Evolutionary conservation across 2,329 filamentous ascomycete species (phyloP), one percentile per base, ranked within the genome.

Genomic region (Knufia petricola): DNA sequence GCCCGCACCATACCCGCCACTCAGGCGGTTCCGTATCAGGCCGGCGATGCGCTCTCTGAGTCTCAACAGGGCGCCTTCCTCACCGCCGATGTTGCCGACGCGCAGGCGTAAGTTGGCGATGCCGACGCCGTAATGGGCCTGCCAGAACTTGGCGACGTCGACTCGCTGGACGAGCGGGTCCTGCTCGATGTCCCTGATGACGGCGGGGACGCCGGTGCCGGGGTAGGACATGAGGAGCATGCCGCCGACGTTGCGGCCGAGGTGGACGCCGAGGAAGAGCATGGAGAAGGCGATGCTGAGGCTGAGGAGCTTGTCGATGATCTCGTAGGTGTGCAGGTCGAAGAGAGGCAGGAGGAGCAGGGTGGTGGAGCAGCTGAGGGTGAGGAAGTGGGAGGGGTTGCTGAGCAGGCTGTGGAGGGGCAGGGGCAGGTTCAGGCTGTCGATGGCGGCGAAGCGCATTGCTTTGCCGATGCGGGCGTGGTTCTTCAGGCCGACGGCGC

Each of bases 221-320:
- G 69, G 66, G 64, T 94, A 95, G 2, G 85, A 90, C 90, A 98
- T 95, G 50, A 98, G 77, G 26, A 98, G 77, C 87, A 98, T 96
- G 23, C 88, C 79, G 1, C 89, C 92, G 58, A 98, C 79, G 0
- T 85, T 85, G 47, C 86, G 81, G 17, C 89, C 89, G 10, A 96
- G 76, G 6, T 88, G 84, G 55, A 84, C 77, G 10, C 92, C 92
- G 3, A 96, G 76, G 28, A 82, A 73, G 54, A 95, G 90, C 92
- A 98, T 98, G 51, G 84, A 79, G 23, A 87, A 68, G 3, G 92
- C 85, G 50, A 95, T 92, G 21, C 83, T 76, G 46, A 83, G 78
- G 50, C 88, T 94, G 49, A 96, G 77, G 13, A 84, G 73, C 38
- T 84, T 80, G 65, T 98, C 92, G 43, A 95, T 75, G 79, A 85